Evolutionary conservation across 805 yeast species (phyloP).

Genomic region (Metschnikowia corniflorae): DNA sequence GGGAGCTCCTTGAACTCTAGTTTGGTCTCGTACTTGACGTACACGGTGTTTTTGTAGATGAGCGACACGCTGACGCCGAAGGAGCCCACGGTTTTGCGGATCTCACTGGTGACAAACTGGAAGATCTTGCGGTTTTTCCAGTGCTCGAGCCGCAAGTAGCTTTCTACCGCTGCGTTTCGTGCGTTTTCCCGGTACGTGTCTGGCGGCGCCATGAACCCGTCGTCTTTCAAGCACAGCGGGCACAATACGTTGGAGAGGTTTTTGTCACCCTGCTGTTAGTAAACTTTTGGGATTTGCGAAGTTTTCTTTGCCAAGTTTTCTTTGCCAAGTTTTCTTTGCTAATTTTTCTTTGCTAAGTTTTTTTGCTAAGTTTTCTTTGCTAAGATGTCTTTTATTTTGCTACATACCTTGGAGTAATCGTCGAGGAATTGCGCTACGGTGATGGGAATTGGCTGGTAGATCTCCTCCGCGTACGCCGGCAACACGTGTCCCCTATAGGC

Average conservation of each 20-base stretch:
- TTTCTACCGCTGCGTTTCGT: conserved; percentile 43
- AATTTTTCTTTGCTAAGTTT: not conserved
- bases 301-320: too few species aligned
- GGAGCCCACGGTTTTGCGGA: conserved; percentile 42
- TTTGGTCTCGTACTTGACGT: conserved; percentile 47
- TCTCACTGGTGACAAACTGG: conserved; percentile 33
- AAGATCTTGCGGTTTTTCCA: conserved; percentile 47
- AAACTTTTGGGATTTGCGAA: too few species aligned
- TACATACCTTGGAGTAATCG: conserved; percentile 43
- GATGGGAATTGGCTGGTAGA: conserved; percentile 18
- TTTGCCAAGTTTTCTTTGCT: too few species aligned
- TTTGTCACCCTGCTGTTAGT: conserved; percentile 46
- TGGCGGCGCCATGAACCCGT: conserved; percentile 58
- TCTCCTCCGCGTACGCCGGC: conserved; percentile 3
- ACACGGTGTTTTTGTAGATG: conserved; percentile 46
- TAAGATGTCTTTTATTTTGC: too few species aligned
- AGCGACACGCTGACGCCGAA: conserved; percentile 58
- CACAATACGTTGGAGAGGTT: conserved; percentile 51
- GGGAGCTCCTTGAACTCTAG: conserved; percentile 50
- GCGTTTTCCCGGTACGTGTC: conserved; percentile 48
- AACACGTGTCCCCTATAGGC: conserved; percentile 1
- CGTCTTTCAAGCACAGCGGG: conserved; percentile 48
- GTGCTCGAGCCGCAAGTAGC: conserved; percentile 38
- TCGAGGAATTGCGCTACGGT: conserved; percentile 55
- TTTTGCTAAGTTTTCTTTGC: not conserved